Evolutionary conservation across 2,329 filamentous ascomycete genomes (phyloP), one percentile per base, ranked within the genome.

Genomic region (Botrytis paeoniae): DNA sequence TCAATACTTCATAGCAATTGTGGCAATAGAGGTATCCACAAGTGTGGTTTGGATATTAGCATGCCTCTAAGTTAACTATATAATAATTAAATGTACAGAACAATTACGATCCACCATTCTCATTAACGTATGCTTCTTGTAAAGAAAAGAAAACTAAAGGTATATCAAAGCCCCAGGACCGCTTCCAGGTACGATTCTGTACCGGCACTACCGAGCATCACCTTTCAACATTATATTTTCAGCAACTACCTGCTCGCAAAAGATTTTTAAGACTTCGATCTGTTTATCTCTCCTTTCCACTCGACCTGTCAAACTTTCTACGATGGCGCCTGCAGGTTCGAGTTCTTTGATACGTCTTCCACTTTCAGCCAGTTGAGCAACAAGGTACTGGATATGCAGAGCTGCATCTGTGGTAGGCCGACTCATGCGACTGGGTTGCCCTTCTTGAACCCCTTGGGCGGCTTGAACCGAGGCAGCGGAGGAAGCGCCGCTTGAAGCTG

Each of bases 361-460:
- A 22, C 65, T 68, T 18, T 57, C 20, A 10, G 60, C 60, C 16
- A 71, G 69, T 16, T 10, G 59, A 35, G 69, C 45, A 66, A 39
- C 41, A 32, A 71, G 69, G 22, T 22, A 57, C 64, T 71, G 69
- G 20, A 71, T 71, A n/a, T 71, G 60, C 43, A 70, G 37, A 32
- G 41, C 41, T 29, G 59, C 32, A 51, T 70, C 18, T 39, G 32
- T 51, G 22, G 69, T 70, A 16, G 48, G 10, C 14, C 29, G 4
- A 18, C 10, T 25, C 41, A 70, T n/a, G 29, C 69, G 43, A 41
- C 22, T 54, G 4, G 69, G 59, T 25, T 1, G 41, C 37, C 2
- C 54, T 45, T 20, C 35, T 9, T 32, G 35, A 54, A 0, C 1
- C 3, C 18, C 62, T 65, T 4, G 3, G 16, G 3, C 16, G 7